Evolutionary conservation across 805 yeast genomes (phyloP).

Genomic region (Candida hungchunana): DNA sequence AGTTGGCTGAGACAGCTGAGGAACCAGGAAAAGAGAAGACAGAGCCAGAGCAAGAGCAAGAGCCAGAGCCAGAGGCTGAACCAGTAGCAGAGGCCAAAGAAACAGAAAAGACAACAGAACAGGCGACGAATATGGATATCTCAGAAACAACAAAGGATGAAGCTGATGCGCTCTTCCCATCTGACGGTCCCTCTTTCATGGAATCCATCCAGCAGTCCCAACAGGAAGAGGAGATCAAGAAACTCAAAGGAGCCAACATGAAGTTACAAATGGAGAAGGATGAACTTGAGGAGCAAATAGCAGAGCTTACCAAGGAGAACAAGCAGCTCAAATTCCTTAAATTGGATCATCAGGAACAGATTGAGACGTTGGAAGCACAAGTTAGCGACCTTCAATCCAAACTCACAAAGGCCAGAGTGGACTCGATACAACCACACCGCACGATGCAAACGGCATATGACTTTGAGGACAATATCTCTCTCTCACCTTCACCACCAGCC

Average conservation of each 20-base stretch:
- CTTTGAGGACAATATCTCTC: slow-evolving; percentile 17
- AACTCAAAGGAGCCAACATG: slow-evolving; percentile 32
- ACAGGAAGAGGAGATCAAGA: slow-evolving; percentile 20
- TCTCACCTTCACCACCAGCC: slow-evolving; percentile 22
- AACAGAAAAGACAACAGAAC: slow-evolving; percentile 2
- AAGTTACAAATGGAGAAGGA: slow-evolving; percentile 11
- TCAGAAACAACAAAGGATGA: slow-evolving; percentile 2
- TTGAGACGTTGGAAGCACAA: slow-evolving; percentile 28
- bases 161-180: slow-evolving; percentile 16
- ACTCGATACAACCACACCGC: slow-evolving; percentile 16
- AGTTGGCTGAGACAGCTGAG: slow-evolving; percentile 4
- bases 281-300: slow-evolving; percentile 29
- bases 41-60: neutral
- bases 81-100: slow-evolving; percentile 3
- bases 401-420: slow-evolving; percentile 23
- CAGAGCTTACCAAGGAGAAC: slow-evolving; percentile 33
- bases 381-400: slow-evolving; percentile 25
- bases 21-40: slow-evolving; percentile 1
- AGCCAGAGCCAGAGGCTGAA: slow-evolving; percentile 1
- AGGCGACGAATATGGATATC: neutral
- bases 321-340: slow-evolving; percentile 33
- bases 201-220: slow-evolving; percentile 20
- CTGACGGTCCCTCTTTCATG: slow-evolving; percentile 26
- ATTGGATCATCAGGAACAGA: slow-evolving; percentile 32
- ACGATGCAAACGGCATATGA: slow-evolving; percentile 17